A percentile compares a stretch with the other conserved stretches of the same genome.
phyloP scores from a whole-genome alignment of 1,284 basidiomycete species.

The Irpex sp. region DNA sequence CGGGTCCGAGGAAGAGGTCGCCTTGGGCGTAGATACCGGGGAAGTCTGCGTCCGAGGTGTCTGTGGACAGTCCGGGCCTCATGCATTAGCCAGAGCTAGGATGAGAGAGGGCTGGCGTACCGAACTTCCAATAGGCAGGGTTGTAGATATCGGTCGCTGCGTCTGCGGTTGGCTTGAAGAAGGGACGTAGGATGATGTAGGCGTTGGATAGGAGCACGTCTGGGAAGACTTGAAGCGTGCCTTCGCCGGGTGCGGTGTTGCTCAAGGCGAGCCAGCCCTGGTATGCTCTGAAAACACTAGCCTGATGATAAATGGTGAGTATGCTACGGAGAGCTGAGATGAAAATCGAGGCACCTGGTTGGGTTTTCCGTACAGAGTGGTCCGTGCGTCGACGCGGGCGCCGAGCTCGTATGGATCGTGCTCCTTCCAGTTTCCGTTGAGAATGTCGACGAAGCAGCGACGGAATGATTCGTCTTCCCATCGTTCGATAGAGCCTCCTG shows the following conservation, averaged over 20 bases:
- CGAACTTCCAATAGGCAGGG: conserved; percentile 70
- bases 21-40: conserved; percentile 47
- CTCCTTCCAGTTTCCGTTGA: conserved; percentile 48
- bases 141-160: conserved; percentile 36
- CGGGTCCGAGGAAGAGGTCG: conserved; percentile 48
- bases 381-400: not conserved
- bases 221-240: conserved; percentile 80
- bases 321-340: no score
- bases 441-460: conserved; percentile 61
- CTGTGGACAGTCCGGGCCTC: conserved; percentile 26
- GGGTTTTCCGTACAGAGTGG: not conserved
- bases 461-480: conserved; percentile 81
- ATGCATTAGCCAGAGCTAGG: not conserved
- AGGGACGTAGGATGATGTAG: conserved; percentile 81
- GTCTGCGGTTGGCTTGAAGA: conserved; percentile 60
- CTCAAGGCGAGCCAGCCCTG: conserved; percentile 77
- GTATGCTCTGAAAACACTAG: conserved; percentile 75
- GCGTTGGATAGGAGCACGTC: conserved; percentile 71
- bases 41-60: conserved; percentile 54
- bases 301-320: conserved; percentile 24
- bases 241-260: conserved; percentile 70
- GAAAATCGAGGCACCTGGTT: not conserved
- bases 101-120: conserved; percentile 30
- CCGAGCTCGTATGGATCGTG: not conserved
- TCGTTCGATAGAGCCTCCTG: conserved; percentile 76